These are phyloP conservation scores for Suhomyces sp. DNA, from an alignment of 805 yeast species.

Conservation along the genomic window DNA sequence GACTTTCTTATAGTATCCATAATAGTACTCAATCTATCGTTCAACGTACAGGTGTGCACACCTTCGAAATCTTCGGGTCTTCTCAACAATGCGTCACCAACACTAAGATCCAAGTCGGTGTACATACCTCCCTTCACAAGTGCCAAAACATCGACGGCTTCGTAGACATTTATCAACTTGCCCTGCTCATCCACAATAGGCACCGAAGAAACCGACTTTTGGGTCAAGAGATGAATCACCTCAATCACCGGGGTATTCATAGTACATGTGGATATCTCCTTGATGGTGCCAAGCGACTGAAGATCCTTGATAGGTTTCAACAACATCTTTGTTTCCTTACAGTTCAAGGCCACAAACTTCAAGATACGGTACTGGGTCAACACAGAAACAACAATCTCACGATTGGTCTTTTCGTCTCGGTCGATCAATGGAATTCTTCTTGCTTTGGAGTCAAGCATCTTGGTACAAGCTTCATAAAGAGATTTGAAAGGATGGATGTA, in stretches of 20 bases:
- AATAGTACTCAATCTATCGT: conserved; percentile 82
- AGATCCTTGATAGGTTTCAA: conserved; percentile 72
- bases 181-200: conserved; percentile 84
- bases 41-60: conserved; percentile 88
- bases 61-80: conserved; percentile 97
- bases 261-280: conserved; percentile 68
- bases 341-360: conserved; percentile 92
- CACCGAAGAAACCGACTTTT: conserved; percentile 81
- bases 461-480: conserved; percentile 87
- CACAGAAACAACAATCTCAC: conserved; percentile 94
- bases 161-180: conserved; percentile 80
- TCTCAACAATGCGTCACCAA: conserved; percentile 93
- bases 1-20: conserved; percentile 91
- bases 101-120: conserved; percentile 83
- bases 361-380: conserved; percentile 93
- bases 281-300: conserved; percentile 54
- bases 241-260: conserved; percentile 93
- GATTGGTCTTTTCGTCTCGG: conserved; percentile 84
- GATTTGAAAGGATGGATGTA: conserved; percentile 90
- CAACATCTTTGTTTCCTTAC: conserved; percentile 87
- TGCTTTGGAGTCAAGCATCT: conserved; percentile 85
- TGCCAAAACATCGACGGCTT: conserved; percentile 91
- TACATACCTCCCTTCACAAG: conserved; percentile 92
- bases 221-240: conserved; percentile 78
- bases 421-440: conserved; percentile 94